Evolutionary conservation across 257 asterid genomes (phyloP).

Genomic region (Lithospermum erythrorhizon): DNA sequence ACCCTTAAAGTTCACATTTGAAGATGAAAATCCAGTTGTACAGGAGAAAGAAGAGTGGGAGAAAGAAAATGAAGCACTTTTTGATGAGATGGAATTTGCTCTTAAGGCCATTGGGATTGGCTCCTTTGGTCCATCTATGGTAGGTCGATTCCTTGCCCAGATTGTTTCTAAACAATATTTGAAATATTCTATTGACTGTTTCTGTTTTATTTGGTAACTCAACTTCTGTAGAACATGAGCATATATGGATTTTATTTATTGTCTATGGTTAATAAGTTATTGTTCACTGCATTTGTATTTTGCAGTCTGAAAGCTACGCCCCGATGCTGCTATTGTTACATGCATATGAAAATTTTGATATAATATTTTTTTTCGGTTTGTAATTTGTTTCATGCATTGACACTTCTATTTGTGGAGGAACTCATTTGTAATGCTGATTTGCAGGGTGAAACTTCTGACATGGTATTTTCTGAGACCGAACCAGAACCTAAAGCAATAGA

Average conservation of each 20-base stretch:
- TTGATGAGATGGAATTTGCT: conserved; percentile 34
- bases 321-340: too few relatives aligned
- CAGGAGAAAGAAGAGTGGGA: conserved; percentile 33
- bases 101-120: conserved; percentile 19
- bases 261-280: background rate
- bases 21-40: conserved; percentile 25
- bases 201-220: background rate
- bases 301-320: too few relatives aligned
- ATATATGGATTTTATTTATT: background rate
- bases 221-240: background rate
- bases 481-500: conserved; percentile 13
- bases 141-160: conserved; percentile 7
- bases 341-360: too few relatives aligned
- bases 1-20: conserved; percentile 49
- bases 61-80: conserved; percentile 37
- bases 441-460: conserved; percentile 21
- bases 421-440: conserved; percentile 1
- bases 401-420: background rate
- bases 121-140: conserved; percentile 16
- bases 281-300: background rate
- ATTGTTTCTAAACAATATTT: background rate
- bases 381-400: background rate
- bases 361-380: too few relatives aligned
- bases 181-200: too few relatives aligned
- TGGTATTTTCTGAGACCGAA: too few relatives aligned